Evolutionary conservation across 106 monocot genomes (phyloP).

Genomic region (Allium cepa): DNA sequence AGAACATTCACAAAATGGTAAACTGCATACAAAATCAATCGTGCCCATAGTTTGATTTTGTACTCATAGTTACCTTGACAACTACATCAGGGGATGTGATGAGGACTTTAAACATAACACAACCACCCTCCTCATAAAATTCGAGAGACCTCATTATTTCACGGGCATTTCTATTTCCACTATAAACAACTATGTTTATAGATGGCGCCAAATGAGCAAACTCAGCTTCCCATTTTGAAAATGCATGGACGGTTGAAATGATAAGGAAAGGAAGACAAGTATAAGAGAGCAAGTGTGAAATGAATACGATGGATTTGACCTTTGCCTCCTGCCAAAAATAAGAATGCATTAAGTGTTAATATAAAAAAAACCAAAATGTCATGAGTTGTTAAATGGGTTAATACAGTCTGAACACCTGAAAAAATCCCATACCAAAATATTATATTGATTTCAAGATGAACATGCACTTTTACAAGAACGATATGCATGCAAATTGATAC

Average conservation of each 20-base stretch:
- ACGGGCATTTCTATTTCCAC: conserved; percentile 32
- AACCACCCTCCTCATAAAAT: conserved; percentile 49
- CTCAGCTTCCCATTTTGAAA: conserved; percentile 43
- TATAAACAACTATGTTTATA: conserved; percentile 41
- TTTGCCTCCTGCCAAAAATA: conserved; percentile 35
- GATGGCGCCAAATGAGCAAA: conserved; percentile 33
- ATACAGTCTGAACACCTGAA: too few relatives aligned
- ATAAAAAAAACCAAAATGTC: neutral
- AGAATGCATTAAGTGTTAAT: neutral
- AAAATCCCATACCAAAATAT: too few relatives aligned
- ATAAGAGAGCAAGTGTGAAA: conserved; percentile 17
- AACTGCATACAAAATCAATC: too few relatives aligned
- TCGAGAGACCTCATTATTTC: conserved; percentile 37
- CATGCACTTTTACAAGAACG: too few relatives aligned
- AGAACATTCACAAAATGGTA: too few relatives aligned
- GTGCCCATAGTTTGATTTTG: too few relatives aligned
- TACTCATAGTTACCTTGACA: conserved; percentile 33
- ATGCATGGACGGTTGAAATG: conserved; percentile 23
- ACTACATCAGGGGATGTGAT: conserved; percentile 30
- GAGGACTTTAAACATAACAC: conserved; percentile 55
- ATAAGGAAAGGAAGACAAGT: conserved; percentile 41
- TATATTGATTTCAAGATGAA: too few relatives aligned
- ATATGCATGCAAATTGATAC: too few relatives aligned
- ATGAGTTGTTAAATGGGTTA: too few relatives aligned
- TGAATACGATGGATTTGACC: conserved; percentile 37